Evolutionary conservation across 805 yeast species (phyloP).

Genomic region (Groenewaldozyma tartarivorans): DNA sequence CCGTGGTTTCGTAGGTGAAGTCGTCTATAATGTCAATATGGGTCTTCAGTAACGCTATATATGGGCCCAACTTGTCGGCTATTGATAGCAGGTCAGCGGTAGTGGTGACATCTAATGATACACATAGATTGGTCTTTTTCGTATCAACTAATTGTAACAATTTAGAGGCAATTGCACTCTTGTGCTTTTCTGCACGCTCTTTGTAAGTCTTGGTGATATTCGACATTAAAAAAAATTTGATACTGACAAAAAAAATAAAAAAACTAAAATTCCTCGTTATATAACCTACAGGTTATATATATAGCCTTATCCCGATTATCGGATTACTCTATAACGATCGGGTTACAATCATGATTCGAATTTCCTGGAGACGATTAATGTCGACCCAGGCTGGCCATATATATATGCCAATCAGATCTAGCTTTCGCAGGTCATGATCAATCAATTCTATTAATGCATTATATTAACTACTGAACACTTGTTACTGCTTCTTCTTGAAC

Average conservation of each 20-base stretch:
- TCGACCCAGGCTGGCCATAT: too few species aligned
- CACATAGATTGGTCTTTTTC: slow-evolving; percentile 85
- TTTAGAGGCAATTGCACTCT: slow-evolving; percentile 71
- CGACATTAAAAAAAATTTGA: slow-evolving; percentile 1
- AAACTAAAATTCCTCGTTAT: background rate
- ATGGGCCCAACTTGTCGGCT: slow-evolving; percentile 80
- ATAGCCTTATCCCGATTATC: too few species aligned
- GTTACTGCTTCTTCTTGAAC: background rate
- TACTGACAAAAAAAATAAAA: background rate
- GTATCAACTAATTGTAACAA: slow-evolving; percentile 63
- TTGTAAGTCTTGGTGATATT: slow-evolving; percentile 36
- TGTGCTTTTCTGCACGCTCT: slow-evolving; percentile 59
- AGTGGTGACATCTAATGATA: slow-evolving; percentile 82
- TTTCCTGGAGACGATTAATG: too few species aligned
- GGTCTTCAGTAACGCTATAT: slow-evolving; percentile 83
- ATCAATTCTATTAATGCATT: background rate
- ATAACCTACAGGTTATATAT: too few species aligned
- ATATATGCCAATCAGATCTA: too few species aligned
- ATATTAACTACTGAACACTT: background rate
- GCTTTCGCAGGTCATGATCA: too few species aligned
- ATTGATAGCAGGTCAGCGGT: slow-evolving; percentile 65
- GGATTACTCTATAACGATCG: too few species aligned
- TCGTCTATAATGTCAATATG: slow-evolving; percentile 92
- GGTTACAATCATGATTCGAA: too few species aligned
- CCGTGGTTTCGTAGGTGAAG: slow-evolving; percentile 71